Conservation (phyloP, 1,284 basidiomycete genomes). For the Sporisorium scitamineum region DNA sequence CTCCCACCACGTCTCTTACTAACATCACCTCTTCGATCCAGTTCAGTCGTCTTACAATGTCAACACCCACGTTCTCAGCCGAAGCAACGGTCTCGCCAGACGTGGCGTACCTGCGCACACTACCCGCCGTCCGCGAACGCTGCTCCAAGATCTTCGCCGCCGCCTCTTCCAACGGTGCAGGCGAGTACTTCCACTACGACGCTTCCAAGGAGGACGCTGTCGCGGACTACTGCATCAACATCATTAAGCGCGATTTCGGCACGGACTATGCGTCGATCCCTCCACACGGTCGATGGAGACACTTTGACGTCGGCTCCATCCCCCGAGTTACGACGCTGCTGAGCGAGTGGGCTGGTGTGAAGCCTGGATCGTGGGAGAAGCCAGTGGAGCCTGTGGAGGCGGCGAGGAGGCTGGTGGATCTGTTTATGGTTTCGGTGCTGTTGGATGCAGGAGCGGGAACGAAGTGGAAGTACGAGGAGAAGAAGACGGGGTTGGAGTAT, state of each 20-base stretch:
- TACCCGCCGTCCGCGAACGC: constrained; percentile 86
- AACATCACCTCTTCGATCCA: not conserved
- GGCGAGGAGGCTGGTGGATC: constrained; percentile 78
- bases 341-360: constrained; percentile 28
- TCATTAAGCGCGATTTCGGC: constrained; percentile 90
- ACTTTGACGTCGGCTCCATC: constrained; percentile 73
- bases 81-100: constrained; percentile 9
- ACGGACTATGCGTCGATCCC: constrained; percentile 80
- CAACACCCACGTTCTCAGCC: not conserved
- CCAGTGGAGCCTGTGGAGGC: constrained; percentile 45
- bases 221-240: constrained; percentile 82
- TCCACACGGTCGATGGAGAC: constrained; percentile 90
- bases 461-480: constrained; percentile 82
- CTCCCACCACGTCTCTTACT: not conserved
- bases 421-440: constrained; percentile 91
- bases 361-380: not conserved
- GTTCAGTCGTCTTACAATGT: not conserved
- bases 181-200: constrained; percentile 88
- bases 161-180: constrained; percentile 76
- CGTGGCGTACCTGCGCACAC: constrained; percentile 78
- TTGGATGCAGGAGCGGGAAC: constrained; percentile 93
- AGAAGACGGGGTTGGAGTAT: constrained; percentile 75
- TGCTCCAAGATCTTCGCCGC: constrained; percentile 80
- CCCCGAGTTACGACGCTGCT: constrained; percentile 55
- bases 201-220: constrained; percentile 79